Base-by-base conservation (phyloP, 805 yeast genomes). In the Lipomyces sp. region DNA sequence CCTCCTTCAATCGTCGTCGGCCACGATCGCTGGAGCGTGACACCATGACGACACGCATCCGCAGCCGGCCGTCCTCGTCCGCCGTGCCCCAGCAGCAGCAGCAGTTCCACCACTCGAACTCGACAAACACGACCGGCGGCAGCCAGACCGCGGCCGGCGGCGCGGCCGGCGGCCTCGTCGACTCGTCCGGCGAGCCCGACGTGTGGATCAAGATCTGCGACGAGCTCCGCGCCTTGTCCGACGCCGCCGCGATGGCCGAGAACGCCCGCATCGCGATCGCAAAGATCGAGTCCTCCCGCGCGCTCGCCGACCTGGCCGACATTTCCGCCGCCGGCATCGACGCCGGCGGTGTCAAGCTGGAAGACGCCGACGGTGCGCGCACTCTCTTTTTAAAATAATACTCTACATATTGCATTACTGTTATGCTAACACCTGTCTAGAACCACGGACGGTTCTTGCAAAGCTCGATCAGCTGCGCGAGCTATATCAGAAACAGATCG, bases 191-290 rank as follows among this genome's bases (percentile, higher is more conserved):
- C 18, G 58, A 53, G 33, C 36, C 49, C 4, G 58, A 53, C 33
- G 56, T 50, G 18, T 53, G 55, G 56, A 50, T 18, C 26, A 53
- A 53, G 31, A 51, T 51, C 21, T 31, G 49, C 28, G 28, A n/a
- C 21, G 55, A 43, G 18, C 18, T 53, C 21, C 37, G 42, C 10
- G 33, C 32, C 19, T 24, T 53, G 42, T 38, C 49, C 8, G 57
- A 53, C 19, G 33, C 37, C 6, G 40, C 57, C 2, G 4, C 34
- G 7, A 18, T 45, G 48, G 40, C 35, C 21, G 53, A 53, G 43
- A 16, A 19, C 16, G 31, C 39, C 16, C 28, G 28, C 24, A 10
- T 31, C 8, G 41, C 39, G 35, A 43, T 48, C 3, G 34, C 39
- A 23, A 52, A 52, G 29, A 2, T 52, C 4, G 43, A 28, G 34